Evolutionary conservation across 352 stramenopile genomes (phyloP), one percentile per base, ranked within the genome.

Genomic region (Pythium pyrilobum): DNA sequence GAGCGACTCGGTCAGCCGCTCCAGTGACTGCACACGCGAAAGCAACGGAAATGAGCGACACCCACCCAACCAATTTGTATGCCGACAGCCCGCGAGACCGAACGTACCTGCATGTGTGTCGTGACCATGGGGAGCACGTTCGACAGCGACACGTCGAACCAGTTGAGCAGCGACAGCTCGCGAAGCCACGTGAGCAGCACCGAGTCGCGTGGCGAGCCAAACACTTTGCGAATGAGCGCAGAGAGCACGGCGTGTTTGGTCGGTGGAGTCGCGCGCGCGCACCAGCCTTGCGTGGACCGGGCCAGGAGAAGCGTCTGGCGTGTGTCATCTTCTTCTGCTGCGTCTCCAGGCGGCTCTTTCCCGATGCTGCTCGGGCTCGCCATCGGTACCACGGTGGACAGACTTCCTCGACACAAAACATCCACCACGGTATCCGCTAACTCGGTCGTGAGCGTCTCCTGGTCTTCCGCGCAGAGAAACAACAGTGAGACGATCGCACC

Each of bases 1-100:
- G 0, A 83, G 18, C 0, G 65, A 59, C 42, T 89, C 77, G 2
- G 39, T 78, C 23, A 90, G 62, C 2, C 62, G 62, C 2, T 71
- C 47, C 25, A 77, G 48, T 8, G 36, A 67, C 77, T 88, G 33
- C 11, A 56, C 11, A 41, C 2, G 16, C 2, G 52, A 36, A n/a
- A n/a, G n/a, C n/a, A n/a, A n/a, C n/a, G n/a, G n/a, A n/a, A n/a
- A n/a, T n/a, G n/a, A n/a, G n/a, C n/a, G n/a, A n/a, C n/a, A n/a
- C n/a, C n/a, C n/a, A n/a, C n/a, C n/a, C n/a, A n/a, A n/a, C n/a
- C n/a, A n/a, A n/a, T n/a, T n/a, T n/a, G n/a, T n/a, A n/a, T n/a
- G n/a, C n/a, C n/a, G n/a, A n/a, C n/a, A n/a, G n/a, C n/a, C n/a
- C n/a, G n/a, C n/a, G 15, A 24, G 10, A 6, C 37, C 5, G 16